Evolutionary conservation across 768 basidiomycete species (phyloP), one percentile per base, ranked within the genome.

Genomic region (Butyriboletus loyo): DNA sequence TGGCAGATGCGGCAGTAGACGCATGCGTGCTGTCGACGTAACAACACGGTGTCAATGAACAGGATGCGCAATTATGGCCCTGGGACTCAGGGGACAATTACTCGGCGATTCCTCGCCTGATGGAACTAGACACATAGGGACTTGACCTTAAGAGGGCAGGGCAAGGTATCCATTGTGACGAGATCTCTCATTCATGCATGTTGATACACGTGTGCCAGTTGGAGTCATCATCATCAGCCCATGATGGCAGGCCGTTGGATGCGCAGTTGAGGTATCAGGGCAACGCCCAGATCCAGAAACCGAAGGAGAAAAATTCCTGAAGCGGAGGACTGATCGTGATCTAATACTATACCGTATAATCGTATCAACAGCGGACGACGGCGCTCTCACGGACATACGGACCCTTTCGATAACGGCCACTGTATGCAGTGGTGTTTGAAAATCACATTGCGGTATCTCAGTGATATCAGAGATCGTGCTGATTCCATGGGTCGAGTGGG

Each of bases 21-120:
- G 14, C 54, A 63, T 53, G 67, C 52, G 21, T 42, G 57, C 39
- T 32, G 62, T 52, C 65, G 60, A 66, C 66, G 68, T 69, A 69
- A 66, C 48, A 55, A 21, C 35, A 52, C 50, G 32, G 49, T 46
- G n/a, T n/a, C n/a, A n/a, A n/a, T n/a, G 31, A 38, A 44, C 52
- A 47, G 39, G 49, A 46, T 15, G 42, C 39, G 36, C 40, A 32
- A 55, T 30, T 24, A 36, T 51, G 47, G 44, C 28, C 53, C 42
- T 37, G 51, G 60, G 45, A 55, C 56, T 54, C 56, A 57, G 64
- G 64, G 58, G 53, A 11, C 19, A 45, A 46, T 41, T 46, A 36
- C 25, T 44, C 54, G 62, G 59, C 28, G 52, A 55, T 51, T 46
- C 50, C 44, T 52, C 46, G 55, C 57, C 53, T 52, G 57, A 61